Percentiles rank a stretch among this genome's conserved stretches.
Evolutionary conservation across 1,284 basidiomycete species (phyloP).

Genomic region (Ustilago bromivora): DNA sequence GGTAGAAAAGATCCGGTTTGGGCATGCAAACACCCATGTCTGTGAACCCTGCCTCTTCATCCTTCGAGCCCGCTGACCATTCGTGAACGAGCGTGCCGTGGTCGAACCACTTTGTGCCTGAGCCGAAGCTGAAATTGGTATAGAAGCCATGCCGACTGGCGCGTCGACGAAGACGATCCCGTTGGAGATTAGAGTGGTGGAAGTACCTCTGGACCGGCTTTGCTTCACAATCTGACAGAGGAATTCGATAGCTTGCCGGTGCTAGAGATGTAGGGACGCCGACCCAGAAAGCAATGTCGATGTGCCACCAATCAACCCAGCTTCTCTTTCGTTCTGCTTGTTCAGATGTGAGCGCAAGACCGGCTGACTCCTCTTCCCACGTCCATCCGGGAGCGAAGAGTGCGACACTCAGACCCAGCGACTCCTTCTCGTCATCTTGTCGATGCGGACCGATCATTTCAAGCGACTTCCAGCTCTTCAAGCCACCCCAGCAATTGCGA

Average conservation of each 20-base stretch:
- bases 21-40: slow-evolving; percentile 49
- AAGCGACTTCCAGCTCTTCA: slow-evolving; percentile 50
- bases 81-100: slow-evolving; percentile 37
- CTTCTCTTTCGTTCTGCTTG: slow-evolving; percentile 11
- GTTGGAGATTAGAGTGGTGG: slow-evolving; percentile 8
- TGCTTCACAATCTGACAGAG: background rate
- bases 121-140: slow-evolving; percentile 58
- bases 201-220: slow-evolving; percentile 29
- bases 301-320: slow-evolving; percentile 59
- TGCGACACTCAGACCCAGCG: slow-evolving; percentile 54
- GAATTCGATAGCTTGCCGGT: background rate
- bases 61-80: background rate
- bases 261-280: background rate
- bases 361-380: slow-evolving; percentile 58
- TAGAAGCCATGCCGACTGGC: slow-evolving; percentile 26
- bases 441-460: slow-evolving; percentile 54
- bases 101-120: slow-evolving; percentile 55
- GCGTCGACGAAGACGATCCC: slow-evolving; percentile 2
- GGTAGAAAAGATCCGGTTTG: slow-evolving; percentile 42
- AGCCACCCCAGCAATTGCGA: slow-evolving; percentile 59
- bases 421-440: background rate
- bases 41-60: slow-evolving; percentile 30
- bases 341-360: slow-evolving; percentile 11
- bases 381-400: slow-evolving; percentile 67
- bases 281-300: slow-evolving; percentile 50